phyloP scores from a whole-genome alignment of 164 flowering plant species.

The Liriodendron chinense region DNA sequence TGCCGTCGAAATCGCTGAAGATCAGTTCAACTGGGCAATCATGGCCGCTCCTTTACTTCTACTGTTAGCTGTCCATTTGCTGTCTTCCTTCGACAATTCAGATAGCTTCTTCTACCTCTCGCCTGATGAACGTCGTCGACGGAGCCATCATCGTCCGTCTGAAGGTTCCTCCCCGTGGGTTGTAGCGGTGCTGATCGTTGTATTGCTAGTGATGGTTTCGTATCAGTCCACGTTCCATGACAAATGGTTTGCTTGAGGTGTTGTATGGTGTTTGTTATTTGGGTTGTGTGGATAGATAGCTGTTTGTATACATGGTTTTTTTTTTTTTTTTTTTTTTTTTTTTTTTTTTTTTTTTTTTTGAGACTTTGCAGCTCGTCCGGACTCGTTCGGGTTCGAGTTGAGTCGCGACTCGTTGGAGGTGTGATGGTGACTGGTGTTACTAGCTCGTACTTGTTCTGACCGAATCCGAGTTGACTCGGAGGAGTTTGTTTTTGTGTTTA shows the following conservation, averaged over 20 bases:
- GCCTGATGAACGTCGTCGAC: conserved; percentile 32
- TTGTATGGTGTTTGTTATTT: too few relatives aligned
- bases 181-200: conserved; percentile 51
- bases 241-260: conserved; percentile 46
- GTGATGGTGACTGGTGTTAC: too few relatives aligned
- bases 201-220: conserved; percentile 61
- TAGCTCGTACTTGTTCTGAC: too few relatives aligned
- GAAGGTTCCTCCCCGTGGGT: conserved; percentile 71
- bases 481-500: too few relatives aligned
- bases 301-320: too few relatives aligned
- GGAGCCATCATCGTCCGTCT: conserved; percentile 24
- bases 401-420: too few relatives aligned
- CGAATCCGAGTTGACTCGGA: too few relatives aligned
- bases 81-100: conserved; percentile 50
- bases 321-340: too few relatives aligned
- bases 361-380: too few relatives aligned
- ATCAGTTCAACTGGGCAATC: conserved; percentile 47
- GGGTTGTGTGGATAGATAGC: too few relatives aligned
- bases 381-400: too few relatives aligned
- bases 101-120: conserved; percentile 30
- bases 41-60: conserved; percentile 52
- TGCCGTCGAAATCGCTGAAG: conserved; percentile 44
- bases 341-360: too few relatives aligned
- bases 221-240: conserved; percentile 63
- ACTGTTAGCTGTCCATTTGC: conserved; percentile 44